These are phyloP conservation scores for Candida frijolesensis DNA, from an alignment of 1,139 yeast genomes.

Conservation along the genomic window DNA sequence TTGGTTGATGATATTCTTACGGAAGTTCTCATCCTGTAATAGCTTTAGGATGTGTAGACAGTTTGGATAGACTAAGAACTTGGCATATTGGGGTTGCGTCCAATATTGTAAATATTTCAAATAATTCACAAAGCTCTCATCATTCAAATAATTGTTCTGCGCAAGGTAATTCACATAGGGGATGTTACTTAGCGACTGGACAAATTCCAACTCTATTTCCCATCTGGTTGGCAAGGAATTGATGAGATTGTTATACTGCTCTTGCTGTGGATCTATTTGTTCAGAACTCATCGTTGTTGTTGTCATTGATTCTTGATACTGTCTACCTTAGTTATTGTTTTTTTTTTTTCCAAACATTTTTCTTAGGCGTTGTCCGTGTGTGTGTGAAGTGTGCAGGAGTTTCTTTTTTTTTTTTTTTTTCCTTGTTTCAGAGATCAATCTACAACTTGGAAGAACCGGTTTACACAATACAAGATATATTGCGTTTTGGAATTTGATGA, in stretches of 20 bases:
- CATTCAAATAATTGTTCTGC: slow-evolving; percentile 67
- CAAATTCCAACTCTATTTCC: slow-evolving; percentile 83
- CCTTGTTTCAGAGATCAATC: not conserved
- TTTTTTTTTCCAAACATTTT: not conserved
- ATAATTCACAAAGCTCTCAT: slow-evolving; percentile 62
- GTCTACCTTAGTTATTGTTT: not conserved
- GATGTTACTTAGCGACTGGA: slow-evolving; percentile 79
- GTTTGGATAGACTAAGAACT: slow-evolving; percentile 70
- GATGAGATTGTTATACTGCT: slow-evolving; percentile 17
- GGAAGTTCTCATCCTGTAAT: slow-evolving; percentile 57
- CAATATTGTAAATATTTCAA: slow-evolving; percentile 73
- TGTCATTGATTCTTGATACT: not conserved
- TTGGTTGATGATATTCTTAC: slow-evolving; percentile 54
- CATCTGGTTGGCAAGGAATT: slow-evolving; percentile 65
- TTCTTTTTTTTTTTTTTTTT: not conserved
- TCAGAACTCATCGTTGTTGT: not conserved
- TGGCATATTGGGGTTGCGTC: slow-evolving; percentile 67
- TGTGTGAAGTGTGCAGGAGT: not conserved
- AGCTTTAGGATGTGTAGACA: slow-evolving; percentile 68
- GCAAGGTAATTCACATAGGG: slow-evolving; percentile 76
- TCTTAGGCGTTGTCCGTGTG: too few species aligned
- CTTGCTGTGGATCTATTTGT: slow-evolving; percentile 5
- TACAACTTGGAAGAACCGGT: not conserved
- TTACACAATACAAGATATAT: not conserved
- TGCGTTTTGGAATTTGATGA: not conserved